phyloP scores from a whole-genome alignment of 805 yeast genomes.

The Clavispora asparagi region DNA sequence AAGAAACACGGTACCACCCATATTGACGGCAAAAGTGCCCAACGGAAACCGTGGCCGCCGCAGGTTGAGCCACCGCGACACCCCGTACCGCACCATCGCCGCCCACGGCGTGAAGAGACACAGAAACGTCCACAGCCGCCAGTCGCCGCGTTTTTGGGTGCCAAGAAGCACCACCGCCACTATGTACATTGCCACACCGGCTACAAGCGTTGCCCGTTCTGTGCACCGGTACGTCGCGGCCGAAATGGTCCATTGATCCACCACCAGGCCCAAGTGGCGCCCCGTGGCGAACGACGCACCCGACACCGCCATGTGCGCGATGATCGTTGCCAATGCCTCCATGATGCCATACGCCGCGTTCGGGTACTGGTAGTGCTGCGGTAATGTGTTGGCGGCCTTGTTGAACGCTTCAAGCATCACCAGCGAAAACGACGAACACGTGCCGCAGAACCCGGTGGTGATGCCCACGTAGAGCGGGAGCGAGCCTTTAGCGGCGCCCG shows the following conservation, averaged over 20 bases:
- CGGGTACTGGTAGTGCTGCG: constrained; percentile 38
- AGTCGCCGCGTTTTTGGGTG: constrained; percentile 28
- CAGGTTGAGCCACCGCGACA: constrained; percentile 48
- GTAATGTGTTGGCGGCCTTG: constrained; percentile 38
- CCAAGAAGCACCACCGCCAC: constrained; percentile 40
- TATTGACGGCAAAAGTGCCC: constrained; percentile 48
- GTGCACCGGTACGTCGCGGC: constrained; percentile 17
- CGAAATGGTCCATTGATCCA: constrained; percentile 20
- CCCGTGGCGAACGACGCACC: constrained; percentile 59
- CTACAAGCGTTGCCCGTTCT: constrained; percentile 12
- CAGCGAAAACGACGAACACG: constrained; percentile 73
- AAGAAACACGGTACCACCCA: constrained; percentile 40
- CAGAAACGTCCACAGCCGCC: constrained; percentile 70
- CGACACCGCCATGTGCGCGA: constrained; percentile 59
- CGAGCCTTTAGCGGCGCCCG: constrained; percentile 29
- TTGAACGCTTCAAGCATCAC: constrained; percentile 52
- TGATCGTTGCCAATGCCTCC: constrained; percentile 61
- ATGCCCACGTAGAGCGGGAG: constrained; percentile 53
- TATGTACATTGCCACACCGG: constrained; percentile 23
- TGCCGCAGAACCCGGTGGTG: constrained; percentile 81
- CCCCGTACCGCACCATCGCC: constrained; percentile 50
- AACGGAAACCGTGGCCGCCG: constrained; percentile 42
- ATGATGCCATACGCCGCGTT: constrained; percentile 75
- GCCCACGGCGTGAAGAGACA: constrained; percentile 71
- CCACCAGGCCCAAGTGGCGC: constrained; percentile 34